Percentiles rank a stretch among this genome's conserved stretches.
These are phyloP conservation scores for Suhomyces atakaporum DNA, from an alignment of 1,139 yeast genomes.

Conservation along the genomic window DNA sequence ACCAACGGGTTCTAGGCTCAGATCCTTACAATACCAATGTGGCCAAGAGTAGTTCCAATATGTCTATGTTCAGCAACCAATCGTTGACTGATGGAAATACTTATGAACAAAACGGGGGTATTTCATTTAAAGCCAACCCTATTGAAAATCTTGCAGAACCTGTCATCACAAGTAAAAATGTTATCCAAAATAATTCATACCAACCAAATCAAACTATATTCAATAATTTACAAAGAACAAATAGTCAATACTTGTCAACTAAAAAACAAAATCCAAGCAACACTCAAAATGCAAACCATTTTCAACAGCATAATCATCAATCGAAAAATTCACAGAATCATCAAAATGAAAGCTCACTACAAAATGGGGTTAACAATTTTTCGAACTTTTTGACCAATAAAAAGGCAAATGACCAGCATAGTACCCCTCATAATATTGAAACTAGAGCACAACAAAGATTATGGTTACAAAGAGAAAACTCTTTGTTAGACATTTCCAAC, in stretches of 20 bases:
- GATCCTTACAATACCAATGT: slow-evolving; percentile 8
- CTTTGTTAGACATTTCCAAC: slow-evolving; percentile 57
- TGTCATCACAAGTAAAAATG: slow-evolving; percentile 37
- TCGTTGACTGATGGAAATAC: slow-evolving; percentile 19
- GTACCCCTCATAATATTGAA: slow-evolving; percentile 30
- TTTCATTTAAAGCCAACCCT: slow-evolving; percentile 42
- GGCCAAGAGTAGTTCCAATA: slow-evolving; percentile 2
- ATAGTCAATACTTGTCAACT: slow-evolving; percentile 33
- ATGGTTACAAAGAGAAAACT: slow-evolving; percentile 81
- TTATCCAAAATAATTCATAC: slow-evolving; percentile 39
- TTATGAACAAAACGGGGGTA: slow-evolving; percentile 33
- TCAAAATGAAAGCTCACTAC: slow-evolving; percentile 7
- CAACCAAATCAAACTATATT: slow-evolving; percentile 50
- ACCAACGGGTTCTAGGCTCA: slow-evolving; percentile 14
- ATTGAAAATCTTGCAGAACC: slow-evolving; percentile 36
- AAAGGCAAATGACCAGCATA: slow-evolving; percentile 12
- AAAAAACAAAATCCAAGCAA: slow-evolving; percentile 17
- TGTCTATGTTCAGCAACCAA: slow-evolving; percentile 14
- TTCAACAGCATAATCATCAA: background rate
- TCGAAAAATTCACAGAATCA: background rate
- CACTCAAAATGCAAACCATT: background rate
- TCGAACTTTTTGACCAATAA: slow-evolving; percentile 31
- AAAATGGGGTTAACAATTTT: slow-evolving; percentile 34
- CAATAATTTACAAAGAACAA: slow-evolving; percentile 44
- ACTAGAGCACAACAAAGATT: slow-evolving; percentile 81